A percentile compares a stretch with the other conserved stretches of the same genome.
Conservation (phyloP, 805 yeast genomes). For the Saturnispora quitensis region DNA sequence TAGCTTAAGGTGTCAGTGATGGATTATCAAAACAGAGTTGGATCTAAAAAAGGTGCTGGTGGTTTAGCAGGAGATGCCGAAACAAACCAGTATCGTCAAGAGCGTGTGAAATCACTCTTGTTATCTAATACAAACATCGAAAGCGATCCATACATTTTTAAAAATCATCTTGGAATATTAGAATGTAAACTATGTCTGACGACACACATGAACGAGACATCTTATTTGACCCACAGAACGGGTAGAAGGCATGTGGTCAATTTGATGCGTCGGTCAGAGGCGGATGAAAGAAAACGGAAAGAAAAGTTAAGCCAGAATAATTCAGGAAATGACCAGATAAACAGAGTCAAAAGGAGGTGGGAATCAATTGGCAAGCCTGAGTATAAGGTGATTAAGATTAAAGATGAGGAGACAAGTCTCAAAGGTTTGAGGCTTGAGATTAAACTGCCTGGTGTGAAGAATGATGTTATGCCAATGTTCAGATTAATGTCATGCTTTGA, state of each 20-base stretch:
- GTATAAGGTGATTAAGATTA: conserved; percentile 55
- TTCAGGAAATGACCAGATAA: conserved; percentile 11
- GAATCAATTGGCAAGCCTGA: conserved; percentile 66
- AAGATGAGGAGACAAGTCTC: conserved; percentile 49
- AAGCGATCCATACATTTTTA: conserved; percentile 75
- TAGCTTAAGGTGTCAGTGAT: conserved; percentile 27
- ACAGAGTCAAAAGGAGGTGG: conserved; percentile 35
- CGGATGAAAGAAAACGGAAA: conserved; percentile 20
- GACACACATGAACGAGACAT: conserved; percentile 67
- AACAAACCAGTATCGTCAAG: conserved; percentile 57
- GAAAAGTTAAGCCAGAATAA: conserved; percentile 3
- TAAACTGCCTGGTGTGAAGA: conserved; percentile 41
- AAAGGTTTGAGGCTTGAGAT: conserved; percentile 61
- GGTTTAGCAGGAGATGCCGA: conserved; percentile 75
- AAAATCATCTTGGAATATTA: conserved; percentile 71
- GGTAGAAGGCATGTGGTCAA: conserved; percentile 78
- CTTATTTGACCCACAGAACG: conserved; percentile 74
- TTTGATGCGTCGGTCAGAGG: conserved; percentile 51
- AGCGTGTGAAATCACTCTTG: conserved; percentile 58
- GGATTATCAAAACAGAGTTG: conserved; percentile 88
- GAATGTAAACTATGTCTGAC: conserved; percentile 85
- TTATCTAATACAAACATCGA: conserved; percentile 41
- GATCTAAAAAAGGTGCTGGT: conserved; percentile 86
- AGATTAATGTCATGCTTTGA: conserved; percentile 76
- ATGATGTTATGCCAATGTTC: conserved; percentile 47